Base-by-base conservation (phyloP, 768 basidiomycete genomes). In the Lenzites betulinus region DNA sequence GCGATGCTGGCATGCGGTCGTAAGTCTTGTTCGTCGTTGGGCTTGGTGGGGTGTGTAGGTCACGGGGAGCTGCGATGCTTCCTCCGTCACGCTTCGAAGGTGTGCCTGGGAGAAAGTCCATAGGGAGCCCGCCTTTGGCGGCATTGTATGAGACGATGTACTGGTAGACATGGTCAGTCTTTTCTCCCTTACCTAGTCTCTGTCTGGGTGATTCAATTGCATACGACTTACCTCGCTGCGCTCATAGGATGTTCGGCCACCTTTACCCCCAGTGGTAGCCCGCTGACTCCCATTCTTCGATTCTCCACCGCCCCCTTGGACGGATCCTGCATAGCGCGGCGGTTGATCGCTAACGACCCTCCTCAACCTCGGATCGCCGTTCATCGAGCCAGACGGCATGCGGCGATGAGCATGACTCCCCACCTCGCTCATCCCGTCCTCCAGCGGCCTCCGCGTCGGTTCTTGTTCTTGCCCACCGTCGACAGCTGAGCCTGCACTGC, bases 81-180 rank as follows among this genome's bases (percentile, higher is more conserved):
- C 39, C 36, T 8, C 23, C 62, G 33, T 51, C 57, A 33, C 30
- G 30, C 36, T 70, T 65, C 9, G 70, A 68, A 6, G 30, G 62
- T 11, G 68, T 30, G 16, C 38, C 38, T 4, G 66, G 58, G 49
- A 68, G 62, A 35, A 64, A 23, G 15, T 59, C 55, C 49, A 48
- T 49, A 1, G 64, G 58, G 1, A 60, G 33, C 7, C 59, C 66
- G 18, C 44, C 60, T 23, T 50, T 62, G 9, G 63, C 38, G 41
- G 64, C 54, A 15, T 65, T 66, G 59, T 71, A 71, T 2, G 67
- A 64, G 18, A 71, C 63, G 63, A 71, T 69, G 54, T 70, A 71
- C 70, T 71, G 42, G 8, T 6, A 41, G 18, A 22, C 33, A 25
- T 5, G 8, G 13, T 56, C 16, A 57, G 51, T 22, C 8, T 11